These are phyloP conservation scores for Kwoniella europaea DNA, from an alignment of 768 basidiomycete species.

Conservation along the genomic window DNA sequence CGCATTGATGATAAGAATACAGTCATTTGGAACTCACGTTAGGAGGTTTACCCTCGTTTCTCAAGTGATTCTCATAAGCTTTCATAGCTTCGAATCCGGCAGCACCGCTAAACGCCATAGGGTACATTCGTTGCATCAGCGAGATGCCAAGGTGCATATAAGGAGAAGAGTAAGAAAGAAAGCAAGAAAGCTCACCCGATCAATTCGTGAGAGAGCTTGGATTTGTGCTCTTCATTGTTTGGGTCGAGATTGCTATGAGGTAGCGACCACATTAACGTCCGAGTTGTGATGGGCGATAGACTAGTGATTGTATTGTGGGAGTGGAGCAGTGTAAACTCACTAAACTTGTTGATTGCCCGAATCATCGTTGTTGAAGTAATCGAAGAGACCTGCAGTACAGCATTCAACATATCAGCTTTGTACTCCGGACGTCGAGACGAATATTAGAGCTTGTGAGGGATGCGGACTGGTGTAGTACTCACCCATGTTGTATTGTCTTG, in stretches of 20 bases:
- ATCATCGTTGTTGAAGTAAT: slow-evolving; percentile 51
- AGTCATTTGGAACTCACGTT: slow-evolving; percentile 36
- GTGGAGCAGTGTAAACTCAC: slow-evolving; percentile 25
- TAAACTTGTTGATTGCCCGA: slow-evolving; percentile 51
- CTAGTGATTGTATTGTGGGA: too few species aligned
- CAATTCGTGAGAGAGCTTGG: slow-evolving; percentile 52
- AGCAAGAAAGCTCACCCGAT: slow-evolving; percentile 36
- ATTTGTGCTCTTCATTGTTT: slow-evolving; percentile 47
- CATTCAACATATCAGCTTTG: not conserved
- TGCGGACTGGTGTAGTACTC: not conserved
- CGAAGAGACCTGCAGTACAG: slow-evolving; percentile 44
- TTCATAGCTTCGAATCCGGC: slow-evolving; percentile 60
- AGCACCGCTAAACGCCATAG: slow-evolving; percentile 45
- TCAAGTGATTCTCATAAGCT: slow-evolving; percentile 58
- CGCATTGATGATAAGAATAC: not conserved
- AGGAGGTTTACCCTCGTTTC: slow-evolving; percentile 55
- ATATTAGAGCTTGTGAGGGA: too few species aligned
- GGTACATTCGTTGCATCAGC: not conserved
- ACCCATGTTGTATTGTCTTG: not conserved
- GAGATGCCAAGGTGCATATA: not conserved
- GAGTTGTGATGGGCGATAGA: too few species aligned
- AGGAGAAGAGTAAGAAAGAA: not conserved
- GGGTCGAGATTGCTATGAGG: slow-evolving; percentile 42
- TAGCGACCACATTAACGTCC: too few species aligned
- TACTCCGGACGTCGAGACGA: too few species aligned